These are phyloP conservation scores for Diaporthe aspalathi DNA, from an alignment of 2,329 filamentous ascomycete species.

Conservation along the genomic window DNA sequence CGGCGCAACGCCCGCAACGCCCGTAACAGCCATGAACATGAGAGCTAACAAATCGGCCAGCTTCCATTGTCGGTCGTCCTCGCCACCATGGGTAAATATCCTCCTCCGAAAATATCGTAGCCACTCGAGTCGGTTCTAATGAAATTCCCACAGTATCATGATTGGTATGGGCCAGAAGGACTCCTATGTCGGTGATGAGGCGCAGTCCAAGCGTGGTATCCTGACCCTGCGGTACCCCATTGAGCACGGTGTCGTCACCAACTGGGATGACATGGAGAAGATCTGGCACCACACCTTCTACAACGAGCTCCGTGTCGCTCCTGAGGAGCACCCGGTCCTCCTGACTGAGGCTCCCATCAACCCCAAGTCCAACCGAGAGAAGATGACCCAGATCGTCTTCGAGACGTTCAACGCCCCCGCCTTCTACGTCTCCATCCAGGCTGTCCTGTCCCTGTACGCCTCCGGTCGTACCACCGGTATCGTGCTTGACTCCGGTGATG, in stretches of 20 bases:
- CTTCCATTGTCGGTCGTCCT: constrained; percentile 99
- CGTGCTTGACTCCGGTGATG: constrained; percentile 99
- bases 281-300: constrained; percentile 99
- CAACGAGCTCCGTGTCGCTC: constrained; percentile 99
- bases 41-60: constrained; percentile 58
- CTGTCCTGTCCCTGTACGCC: constrained; percentile 98
- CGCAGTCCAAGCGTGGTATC: constrained; percentile 99
- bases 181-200: constrained; percentile 99
- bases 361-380: constrained; percentile 99
- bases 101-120: constrained; percentile 62
- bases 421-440: constrained; percentile 99
- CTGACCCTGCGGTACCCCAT: constrained; percentile 99
- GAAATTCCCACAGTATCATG: constrained; percentile 78
- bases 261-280: constrained; percentile 99
- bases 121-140: constrained; percentile 26
- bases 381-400: constrained; percentile 99
- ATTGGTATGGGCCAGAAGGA: constrained; percentile 99
- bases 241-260: constrained; percentile 99
- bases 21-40: too few relatives aligned
- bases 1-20: constrained; percentile 30
- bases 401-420: constrained; percentile 99
- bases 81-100: constrained; percentile 99
- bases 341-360: constrained; percentile 99
- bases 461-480: constrained; percentile 99
- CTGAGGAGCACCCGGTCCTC: constrained; percentile 99